Evolutionary conservation across 2,329 filamentous ascomycete species (phyloP), one percentile per base, ranked within the genome.

Genomic region (Helotiales sp.): DNA sequence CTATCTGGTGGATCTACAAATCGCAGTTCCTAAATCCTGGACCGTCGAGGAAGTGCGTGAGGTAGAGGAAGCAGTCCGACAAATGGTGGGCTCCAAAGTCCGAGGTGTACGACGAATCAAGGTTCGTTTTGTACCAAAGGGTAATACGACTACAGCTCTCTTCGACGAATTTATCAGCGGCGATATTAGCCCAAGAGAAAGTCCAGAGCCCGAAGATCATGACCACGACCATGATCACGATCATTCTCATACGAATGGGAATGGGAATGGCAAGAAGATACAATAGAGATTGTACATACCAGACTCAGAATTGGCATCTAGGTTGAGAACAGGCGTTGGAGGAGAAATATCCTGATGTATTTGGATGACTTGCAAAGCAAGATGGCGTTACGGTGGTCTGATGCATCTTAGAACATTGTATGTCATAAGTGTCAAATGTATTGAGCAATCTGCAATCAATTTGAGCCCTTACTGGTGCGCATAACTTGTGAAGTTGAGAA

Each of bases 1-100:
- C 76, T 97, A 96, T 72, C 80, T 98, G 29, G 87, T 98, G 66
- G 95, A 98, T 67, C 74, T 99, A 7, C 93, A 96, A 72, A 76
- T 98, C 60, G 89, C 85, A 1, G 90, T 96, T 15, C 91, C 93
- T 0, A 82, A 81, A 22, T 77, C 78, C 31, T 96, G 90, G 89
- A 89, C 89, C 0, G 78, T 99, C 5, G 83, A 86, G 53, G 83
- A 89, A 54, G 83, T 87, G 7, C 80, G 84, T 34, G 76, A 81
- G 15, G 79, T 96, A 13, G 95, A 99, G 73, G 83, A 88, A 33
- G 76, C 80, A 2, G 81, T 98, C 33, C 84, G 95, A 59, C 81
- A 86, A 44, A 81, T 81, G 56, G 82, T 97, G 25, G 91, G 90
- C 27, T 77, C 80, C 60, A 90, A 88, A 65, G 90, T 97, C 13